Evolutionary conservation across 495 filamentous ascomycete genomes (phyloP).

Genomic region (Cryomyces minteri): DNA sequence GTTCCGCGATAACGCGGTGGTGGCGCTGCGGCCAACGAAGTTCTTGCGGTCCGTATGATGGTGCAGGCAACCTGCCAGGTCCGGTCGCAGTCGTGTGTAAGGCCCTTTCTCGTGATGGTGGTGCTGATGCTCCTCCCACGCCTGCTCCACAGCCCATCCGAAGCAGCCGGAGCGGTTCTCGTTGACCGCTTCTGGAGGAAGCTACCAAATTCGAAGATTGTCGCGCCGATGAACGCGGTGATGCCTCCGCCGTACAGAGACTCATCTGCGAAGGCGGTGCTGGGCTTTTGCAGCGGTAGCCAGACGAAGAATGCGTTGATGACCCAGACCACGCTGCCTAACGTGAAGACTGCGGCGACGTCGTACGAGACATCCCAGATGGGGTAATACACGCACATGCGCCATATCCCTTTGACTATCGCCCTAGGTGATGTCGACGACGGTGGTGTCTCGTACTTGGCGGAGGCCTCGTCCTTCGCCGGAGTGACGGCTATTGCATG

Average conservation of each 20-base stretch:
- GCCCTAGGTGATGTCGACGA: constrained; percentile 24
- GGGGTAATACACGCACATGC: constrained; percentile 39
- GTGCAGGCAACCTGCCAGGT: constrained; percentile 20
- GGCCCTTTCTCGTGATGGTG: constrained; percentile 1
- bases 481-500: constrained; percentile 35
- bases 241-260: constrained; percentile 33
- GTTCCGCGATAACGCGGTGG: not conserved
- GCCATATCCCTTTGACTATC: constrained; percentile 26
- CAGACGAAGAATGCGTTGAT: constrained; percentile 53
- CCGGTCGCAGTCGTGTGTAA: constrained; percentile 1
- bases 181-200: constrained; percentile 52
- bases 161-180: constrained; percentile 48
- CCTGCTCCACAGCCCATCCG: constrained; percentile 44
- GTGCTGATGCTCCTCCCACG: constrained; percentile 3
- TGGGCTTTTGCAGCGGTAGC: constrained; percentile 36
- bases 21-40: constrained; percentile 18
- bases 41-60: constrained; percentile 36
- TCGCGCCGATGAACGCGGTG: constrained; percentile 50
- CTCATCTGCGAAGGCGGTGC: constrained; percentile 36
- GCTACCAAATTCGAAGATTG: constrained; percentile 47
- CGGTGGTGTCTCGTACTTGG: constrained; percentile 19
- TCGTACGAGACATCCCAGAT: constrained; percentile 54
- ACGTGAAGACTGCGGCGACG: constrained; percentile 44
- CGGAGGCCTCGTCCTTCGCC: constrained; percentile 8
- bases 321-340: constrained; percentile 45